phyloP scores from a whole-genome alignment of 2,329 filamentous ascomycete genomes.

The Fusarium sp. region DNA sequence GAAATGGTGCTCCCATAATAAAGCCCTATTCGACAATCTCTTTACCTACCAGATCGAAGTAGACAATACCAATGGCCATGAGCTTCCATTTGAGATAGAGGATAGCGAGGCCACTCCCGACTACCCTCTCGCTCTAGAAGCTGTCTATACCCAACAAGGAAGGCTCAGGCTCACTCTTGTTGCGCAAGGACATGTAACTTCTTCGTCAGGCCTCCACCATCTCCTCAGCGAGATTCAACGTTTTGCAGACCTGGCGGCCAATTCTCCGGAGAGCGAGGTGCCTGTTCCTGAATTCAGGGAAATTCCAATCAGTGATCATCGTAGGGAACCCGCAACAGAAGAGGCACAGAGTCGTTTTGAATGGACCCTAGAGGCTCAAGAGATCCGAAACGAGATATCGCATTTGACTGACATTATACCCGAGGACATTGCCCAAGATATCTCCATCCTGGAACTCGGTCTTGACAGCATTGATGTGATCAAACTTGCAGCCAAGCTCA shows the following conservation, averaged over 20 bases:
- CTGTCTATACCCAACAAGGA: slow-evolving; percentile 62
- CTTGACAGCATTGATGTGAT: slow-evolving; percentile 94
- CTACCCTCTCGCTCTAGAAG: slow-evolving; percentile 83
- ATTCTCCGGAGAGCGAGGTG: slow-evolving; percentile 20
- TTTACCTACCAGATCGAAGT: slow-evolving; percentile 80
- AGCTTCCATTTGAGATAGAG: slow-evolving; percentile 64
- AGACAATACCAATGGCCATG: slow-evolving; percentile 39
- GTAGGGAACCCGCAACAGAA: slow-evolving; percentile 49
- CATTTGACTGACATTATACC: slow-evolving; percentile 65
- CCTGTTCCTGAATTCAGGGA: not conserved
- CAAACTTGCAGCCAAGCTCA: slow-evolving; percentile 80
- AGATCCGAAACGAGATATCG: slow-evolving; percentile 72
- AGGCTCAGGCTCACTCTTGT: slow-evolving; percentile 69
- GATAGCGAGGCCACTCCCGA: slow-evolving; percentile 66
- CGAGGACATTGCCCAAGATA: slow-evolving; percentile 64
- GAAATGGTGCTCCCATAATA: slow-evolving; percentile 75
- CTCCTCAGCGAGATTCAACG: slow-evolving; percentile 55
- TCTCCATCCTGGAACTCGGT: slow-evolving; percentile 82
- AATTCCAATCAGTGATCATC: not conserved
- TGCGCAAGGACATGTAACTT: slow-evolving; percentile 59
- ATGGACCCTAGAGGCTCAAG: slow-evolving; percentile 67
- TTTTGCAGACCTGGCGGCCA: slow-evolving; percentile 18
- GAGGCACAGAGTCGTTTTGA: slow-evolving; percentile 54
- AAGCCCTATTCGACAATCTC: slow-evolving; percentile 79
- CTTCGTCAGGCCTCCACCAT: slow-evolving; percentile 43